Base-by-base conservation (phyloP, 768 basidiomycete species). In the Sistotremastrum suecicum region DNA sequence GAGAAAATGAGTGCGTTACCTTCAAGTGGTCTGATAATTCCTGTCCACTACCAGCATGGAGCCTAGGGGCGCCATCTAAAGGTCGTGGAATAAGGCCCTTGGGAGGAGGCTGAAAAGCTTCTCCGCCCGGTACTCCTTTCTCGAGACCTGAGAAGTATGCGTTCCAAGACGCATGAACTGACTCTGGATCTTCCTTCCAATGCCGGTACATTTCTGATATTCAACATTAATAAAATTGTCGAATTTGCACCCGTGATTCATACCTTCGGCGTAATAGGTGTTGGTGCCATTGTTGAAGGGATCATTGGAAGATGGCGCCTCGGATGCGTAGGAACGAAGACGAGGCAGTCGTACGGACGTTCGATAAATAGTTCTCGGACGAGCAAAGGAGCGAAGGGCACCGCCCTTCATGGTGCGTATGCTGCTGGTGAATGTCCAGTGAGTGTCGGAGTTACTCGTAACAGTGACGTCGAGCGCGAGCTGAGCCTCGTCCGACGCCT, bases 1-100 rank as follows among this genome's bases (percentile, higher is more conserved):
- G 36, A 20, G 12, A 2, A 31, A 10, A 5, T 20, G 10, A 28
- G 9, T 34, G 5, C 48, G 67, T 45, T 47, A 90, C 94, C 75
- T 95, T 99, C 47, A 99, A 66, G 64, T 98, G 94, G 56, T 90
- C 91, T 48, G 91, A 83, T 9, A 98, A 68, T 59, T 95, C 83
- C 2, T 74, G 75, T 7, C 82, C 84, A 34, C 75, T 77, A 7
- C 71, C 57, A 8, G 78, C 69, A 51, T 82, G 73, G 35, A 94
- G 61, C 6, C 82, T 71, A 8, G 89, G 85, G 7, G 85, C 83
- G 38, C 89, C 91, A 47, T 80, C 87, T 7, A 80, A 70, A 29
- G 86, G 80, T 30, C 72, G 64, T 2, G 83, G 75, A 33, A 68
- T 55, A 12, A 88, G 70, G 55, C 82, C 66, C 35, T 65, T 65